Conservation (phyloP, 2,329 filamentous ascomycete genomes). For the Alternaria panax region DNA sequence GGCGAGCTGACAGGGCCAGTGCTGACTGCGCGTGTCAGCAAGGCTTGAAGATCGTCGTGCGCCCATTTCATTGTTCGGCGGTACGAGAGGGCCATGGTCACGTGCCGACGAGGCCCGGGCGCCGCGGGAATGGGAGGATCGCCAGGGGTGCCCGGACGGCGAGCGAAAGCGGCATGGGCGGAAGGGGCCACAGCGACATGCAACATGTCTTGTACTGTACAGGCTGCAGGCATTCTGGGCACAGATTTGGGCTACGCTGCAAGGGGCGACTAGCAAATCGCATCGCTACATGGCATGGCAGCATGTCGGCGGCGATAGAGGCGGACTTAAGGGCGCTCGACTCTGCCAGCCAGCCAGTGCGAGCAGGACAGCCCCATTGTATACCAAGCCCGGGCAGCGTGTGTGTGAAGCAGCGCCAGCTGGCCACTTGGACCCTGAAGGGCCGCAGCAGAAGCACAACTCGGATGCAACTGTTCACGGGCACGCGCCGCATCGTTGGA, state of each 20-base stretch:
- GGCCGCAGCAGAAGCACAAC: background rate
- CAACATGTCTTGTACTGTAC: slow-evolving; percentile 6
- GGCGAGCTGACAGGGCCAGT: slow-evolving; percentile 23
- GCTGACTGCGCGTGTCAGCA: slow-evolving; percentile 32
- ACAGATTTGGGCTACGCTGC: background rate
- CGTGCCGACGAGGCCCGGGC: slow-evolving; percentile 15
- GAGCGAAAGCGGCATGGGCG: slow-evolving; percentile 4
- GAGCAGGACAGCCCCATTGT: background rate
- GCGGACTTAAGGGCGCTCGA: background rate
- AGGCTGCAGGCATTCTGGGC: background rate
- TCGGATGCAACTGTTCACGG: slow-evolving; percentile 12
- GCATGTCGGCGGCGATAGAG: background rate
- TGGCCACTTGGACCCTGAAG: slow-evolving; percentile 1
- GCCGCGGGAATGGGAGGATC: slow-evolving; percentile 18
- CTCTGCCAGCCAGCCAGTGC: background rate
- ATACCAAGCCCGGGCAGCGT: background rate
- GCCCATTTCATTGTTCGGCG: slow-evolving; percentile 16
- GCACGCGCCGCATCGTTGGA: slow-evolving; percentile 22
- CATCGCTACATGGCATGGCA: background rate
- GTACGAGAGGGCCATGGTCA: slow-evolving; percentile 17
- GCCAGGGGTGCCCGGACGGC: slow-evolving; percentile 21
- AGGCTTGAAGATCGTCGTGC: slow-evolving; percentile 18
- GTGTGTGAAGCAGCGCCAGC: slow-evolving; percentile 1
- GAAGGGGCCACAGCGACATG: background rate
- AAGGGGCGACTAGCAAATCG: background rate